A percentile compares a stretch with the other conserved stretches of the same genome.
Conservation (phyloP, 2,329 filamentous ascomycete genomes). For the Aureobasidium lini region DNA sequence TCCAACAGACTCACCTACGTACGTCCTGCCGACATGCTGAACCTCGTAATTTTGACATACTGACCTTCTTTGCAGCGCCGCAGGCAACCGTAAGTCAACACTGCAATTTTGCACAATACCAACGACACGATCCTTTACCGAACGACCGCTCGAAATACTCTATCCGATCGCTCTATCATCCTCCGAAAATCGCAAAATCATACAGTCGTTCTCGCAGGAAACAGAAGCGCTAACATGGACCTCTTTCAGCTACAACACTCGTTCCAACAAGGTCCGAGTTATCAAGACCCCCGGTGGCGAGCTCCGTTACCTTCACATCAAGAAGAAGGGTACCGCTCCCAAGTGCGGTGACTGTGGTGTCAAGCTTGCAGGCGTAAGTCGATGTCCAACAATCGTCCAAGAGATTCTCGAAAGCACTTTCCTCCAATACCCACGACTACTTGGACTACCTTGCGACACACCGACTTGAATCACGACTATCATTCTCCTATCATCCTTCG, state of each 20-base stretch:
- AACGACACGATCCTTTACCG: not conserved
- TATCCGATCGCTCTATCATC: not conserved
- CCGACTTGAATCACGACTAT: not conserved
- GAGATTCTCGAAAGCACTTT: conserved; percentile 5
- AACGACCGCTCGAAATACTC: not conserved
- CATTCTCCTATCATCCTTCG: not conserved
- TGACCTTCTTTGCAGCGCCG: conserved; percentile 39
- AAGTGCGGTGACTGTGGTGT: conserved; percentile 99
- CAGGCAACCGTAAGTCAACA: conserved; percentile 41
- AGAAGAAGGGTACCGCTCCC: conserved; percentile 96
- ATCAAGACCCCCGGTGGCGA: conserved; percentile 95
- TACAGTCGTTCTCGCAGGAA: not conserved
- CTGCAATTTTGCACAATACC: conserved; percentile 1
- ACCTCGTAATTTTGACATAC: conserved; percentile 25
- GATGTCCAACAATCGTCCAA: conserved; percentile 1
- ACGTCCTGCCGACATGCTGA: conserved; percentile 23
- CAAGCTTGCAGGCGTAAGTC: conserved; percentile 96
- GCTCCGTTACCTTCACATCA: conserved; percentile 95
- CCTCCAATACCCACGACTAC: not conserved
- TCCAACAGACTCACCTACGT: conserved; percentile 51
- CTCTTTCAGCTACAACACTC: conserved; percentile 80
- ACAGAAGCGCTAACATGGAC: conserved; percentile 16
- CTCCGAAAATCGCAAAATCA: not conserved
- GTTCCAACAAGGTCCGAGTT: conserved; percentile 92
- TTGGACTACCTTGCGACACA: not conserved